Conservation (phyloP, 345 rosid species). For the Gossypium bickii region DNA sequence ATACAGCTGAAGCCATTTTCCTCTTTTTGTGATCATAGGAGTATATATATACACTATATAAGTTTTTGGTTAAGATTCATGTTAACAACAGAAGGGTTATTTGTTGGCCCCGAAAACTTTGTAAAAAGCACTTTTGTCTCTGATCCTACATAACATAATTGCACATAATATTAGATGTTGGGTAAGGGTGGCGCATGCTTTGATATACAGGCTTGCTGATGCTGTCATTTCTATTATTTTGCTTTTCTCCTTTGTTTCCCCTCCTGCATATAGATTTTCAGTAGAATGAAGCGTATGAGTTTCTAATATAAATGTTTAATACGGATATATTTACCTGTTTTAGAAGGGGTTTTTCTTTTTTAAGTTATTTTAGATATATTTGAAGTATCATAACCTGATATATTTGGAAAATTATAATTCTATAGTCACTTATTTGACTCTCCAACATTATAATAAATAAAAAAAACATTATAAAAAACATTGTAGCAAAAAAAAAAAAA, state of each 20-base stretch:
- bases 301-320: too few species aligned
- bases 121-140: conserved; percentile 12
- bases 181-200: background rate
- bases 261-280: background rate
- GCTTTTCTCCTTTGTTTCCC: background rate
- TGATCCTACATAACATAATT: background rate
- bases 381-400: too few species aligned
- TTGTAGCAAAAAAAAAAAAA: too few species aligned
- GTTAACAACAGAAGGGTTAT: background rate
- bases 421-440: too few species aligned
- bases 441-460: too few species aligned
- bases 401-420: too few species aligned
- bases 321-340: too few species aligned
- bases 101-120: conserved; percentile 4
- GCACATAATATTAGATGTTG: background rate
- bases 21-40: background rate
- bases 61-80: background rate
- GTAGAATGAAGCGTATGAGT: background rate
- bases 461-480: too few species aligned
- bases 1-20: conserved; percentile 10
- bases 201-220: background rate
- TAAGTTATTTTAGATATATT: too few species aligned
- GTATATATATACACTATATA: background rate
- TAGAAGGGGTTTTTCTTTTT: too few species aligned
- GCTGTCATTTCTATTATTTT: background rate